Conservation (phyloP, 148 eudicot genomes). For the Cornus controversa region DNA sequence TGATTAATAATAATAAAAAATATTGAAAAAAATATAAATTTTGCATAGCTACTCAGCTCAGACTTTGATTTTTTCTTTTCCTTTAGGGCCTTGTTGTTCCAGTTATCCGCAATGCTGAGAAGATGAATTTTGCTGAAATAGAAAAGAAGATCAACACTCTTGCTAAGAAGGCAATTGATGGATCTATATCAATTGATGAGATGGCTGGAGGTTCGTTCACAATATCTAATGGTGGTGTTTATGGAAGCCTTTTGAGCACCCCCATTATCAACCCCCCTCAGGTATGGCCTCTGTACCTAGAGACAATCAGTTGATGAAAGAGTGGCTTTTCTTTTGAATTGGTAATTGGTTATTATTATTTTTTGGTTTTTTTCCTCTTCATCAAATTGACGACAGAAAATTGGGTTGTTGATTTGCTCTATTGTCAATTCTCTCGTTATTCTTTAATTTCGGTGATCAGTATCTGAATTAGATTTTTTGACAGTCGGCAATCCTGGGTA, state of each 20-base stretch:
- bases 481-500: slow-evolving; percentile 64
- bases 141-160: slow-evolving; percentile 82
- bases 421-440: background rate
- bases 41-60: background rate
- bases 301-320: background rate
- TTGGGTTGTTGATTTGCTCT: background rate
- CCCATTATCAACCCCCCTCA: slow-evolving; percentile 98
- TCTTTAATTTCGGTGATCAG: background rate
- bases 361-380: too few relatives aligned
- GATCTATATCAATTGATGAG: slow-evolving; percentile 89
- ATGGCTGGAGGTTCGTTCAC: slow-evolving; percentile 98
- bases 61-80: background rate
- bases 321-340: background rate
- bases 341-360: background rate
- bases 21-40: too few relatives aligned
- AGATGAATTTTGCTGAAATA: slow-evolving; percentile 91
- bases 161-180: slow-evolving; percentile 81
- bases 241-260: slow-evolving; percentile 96
- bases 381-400: background rate
- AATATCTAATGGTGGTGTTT: slow-evolving; percentile 95
- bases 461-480: slow-evolving; percentile 6
- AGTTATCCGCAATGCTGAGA: slow-evolving; percentile 76
- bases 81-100: slow-evolving; percentile 92
- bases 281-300: slow-evolving; percentile 34
- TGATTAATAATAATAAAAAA: background rate